Base-by-base conservation (phyloP, 163 green algal species). In the Prototheca wickerhamii region DNA sequence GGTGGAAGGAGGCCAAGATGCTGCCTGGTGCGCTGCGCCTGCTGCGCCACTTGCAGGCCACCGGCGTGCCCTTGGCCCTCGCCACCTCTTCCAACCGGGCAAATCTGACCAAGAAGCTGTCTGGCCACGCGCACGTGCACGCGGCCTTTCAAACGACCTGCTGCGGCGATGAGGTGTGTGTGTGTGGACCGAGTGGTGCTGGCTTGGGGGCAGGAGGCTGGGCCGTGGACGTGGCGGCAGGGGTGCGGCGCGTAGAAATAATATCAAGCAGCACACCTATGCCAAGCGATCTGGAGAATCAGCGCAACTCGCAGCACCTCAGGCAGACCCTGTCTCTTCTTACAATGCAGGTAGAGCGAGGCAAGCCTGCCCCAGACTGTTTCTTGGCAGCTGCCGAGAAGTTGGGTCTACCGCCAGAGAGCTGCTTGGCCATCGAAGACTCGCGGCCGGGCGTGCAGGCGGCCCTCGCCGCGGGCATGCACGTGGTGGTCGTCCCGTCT, bases 371-470 rank as follows among this genome's bases (percentile, higher is more conserved):
- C 32, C 88, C 88, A 18, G 88, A 94, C 52, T 75, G 84, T 53
- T 95, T 93, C 75, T 43, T 81, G 25, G 64, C 51, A 29, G 75
- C 84, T 2, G 86, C 83, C 3, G 2, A 50, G n/a, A 55, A 65
- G 10, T 35, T 94, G 67, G 76, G 70, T 0, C 68, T 86, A 6
- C 23, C 44, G 0, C 72, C 86, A 3, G 25, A 37, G 0, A 33
- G 71, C 2, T 95, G 87, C 74, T 43, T 97, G 31, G 86, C 89
- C 4, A 74, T 97, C 37, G 90, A 96, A 71, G 91, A 96, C 68
- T 81, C 86, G 8, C 85, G 84, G 17, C 71, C 63, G 25, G 87
- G 90, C 0, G 79, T 90, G 7, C 61, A 85, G 70, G 78, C 73
- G 44, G 86, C 84, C 1, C 69, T 67, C 1, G 84, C 78, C 10